Evolutionary conservation across 2,329 filamentous ascomycete species (phyloP), one percentile per base, ranked within the genome.

Genomic region (Cadophora malorum): DNA sequence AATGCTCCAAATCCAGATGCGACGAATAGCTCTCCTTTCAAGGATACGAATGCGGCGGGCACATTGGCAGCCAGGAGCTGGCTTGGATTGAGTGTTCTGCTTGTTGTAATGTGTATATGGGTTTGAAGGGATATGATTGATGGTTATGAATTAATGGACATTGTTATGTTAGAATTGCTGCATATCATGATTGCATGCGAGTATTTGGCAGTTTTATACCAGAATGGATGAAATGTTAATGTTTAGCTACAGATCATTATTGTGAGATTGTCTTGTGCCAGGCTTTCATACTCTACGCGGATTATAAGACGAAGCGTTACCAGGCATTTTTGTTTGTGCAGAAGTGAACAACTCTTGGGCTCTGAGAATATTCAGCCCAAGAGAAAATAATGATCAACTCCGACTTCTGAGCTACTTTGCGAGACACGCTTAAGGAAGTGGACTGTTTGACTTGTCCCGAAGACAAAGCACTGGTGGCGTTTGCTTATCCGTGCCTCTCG

Each of bases 1-100:
- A 64, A 59, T 33, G 68, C 69, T 10, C 38, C 53, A 25, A 62
- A 63, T 56, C 50, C 71, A 9, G 69, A 68, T 49, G 65, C 67
- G 4, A 75, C 71, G 16, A 72, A 76, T 58, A 74, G 74, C 55
- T 71, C 74, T 31, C 76, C 76, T 0, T 78, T 77, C 60, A 73
- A 64, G n/a, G 60, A 66, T n/a, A 65, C 72, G 14, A 71, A 69
- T 65, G 66, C 58, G 8, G 69, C 64, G 1, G 67, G 50, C 33
- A 47, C 12, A 33, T 56, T 60, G 9, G 38, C 16, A 9, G n/a
- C 25, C 21, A 33, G 56, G 23, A 58, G 33, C 38, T 68, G 65
- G 66, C 38, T 72, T 10, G 68, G 67, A n/a, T 4, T 70, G 28
- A 62, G 60, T 21, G 16, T 68, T 35, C 31, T 67, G 47, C n/a